phyloP scores from a whole-genome alignment of 2,329 filamentous ascomycete genomes.

The Cylindrodendrum hubeiense region DNA sequence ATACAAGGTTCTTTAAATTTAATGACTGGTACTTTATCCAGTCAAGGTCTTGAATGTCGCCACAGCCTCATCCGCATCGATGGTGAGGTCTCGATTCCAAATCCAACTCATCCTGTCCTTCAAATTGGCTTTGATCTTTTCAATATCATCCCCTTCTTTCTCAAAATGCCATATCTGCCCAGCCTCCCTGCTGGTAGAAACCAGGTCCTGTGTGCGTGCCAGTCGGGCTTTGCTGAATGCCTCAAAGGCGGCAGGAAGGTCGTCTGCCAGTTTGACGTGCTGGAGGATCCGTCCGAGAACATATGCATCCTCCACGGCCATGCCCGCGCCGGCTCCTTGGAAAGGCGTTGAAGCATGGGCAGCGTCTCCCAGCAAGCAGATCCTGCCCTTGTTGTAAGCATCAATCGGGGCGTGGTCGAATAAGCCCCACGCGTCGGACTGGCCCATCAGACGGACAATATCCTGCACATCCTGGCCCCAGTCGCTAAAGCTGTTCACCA shows the following conservation, averaged over 20 bases:
- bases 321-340: conserved; percentile 23
- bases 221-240: conserved; percentile 15
- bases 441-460: conserved; percentile 16
- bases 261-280: conserved; percentile 3
- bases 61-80: conserved; percentile 4
- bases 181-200: conserved; percentile 18
- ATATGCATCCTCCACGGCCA: conserved; percentile 48
- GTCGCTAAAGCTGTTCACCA: neutral
- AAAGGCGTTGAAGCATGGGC: conserved; percentile 25
- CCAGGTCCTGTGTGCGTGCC: conserved; percentile 17
- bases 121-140: conserved; percentile 19
- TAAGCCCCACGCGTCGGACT: conserved; percentile 20
- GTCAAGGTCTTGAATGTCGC: neutral
- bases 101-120: conserved; percentile 18
- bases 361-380: conserved; percentile 26
- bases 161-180: conserved; percentile 24
- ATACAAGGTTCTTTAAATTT: no score
- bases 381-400: conserved; percentile 12
- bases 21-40: no score
- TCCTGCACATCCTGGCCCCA: conserved; percentile 18
- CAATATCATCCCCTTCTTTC: conserved; percentile 20
- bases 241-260: conserved; percentile 20
- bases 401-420: conserved; percentile 11
- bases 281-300: conserved; percentile 13
- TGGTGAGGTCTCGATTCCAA: conserved; percentile 11